Evolutionary conservation across 2,329 filamentous ascomycete species (phyloP).

Genomic region (Penicillium sp.): DNA sequence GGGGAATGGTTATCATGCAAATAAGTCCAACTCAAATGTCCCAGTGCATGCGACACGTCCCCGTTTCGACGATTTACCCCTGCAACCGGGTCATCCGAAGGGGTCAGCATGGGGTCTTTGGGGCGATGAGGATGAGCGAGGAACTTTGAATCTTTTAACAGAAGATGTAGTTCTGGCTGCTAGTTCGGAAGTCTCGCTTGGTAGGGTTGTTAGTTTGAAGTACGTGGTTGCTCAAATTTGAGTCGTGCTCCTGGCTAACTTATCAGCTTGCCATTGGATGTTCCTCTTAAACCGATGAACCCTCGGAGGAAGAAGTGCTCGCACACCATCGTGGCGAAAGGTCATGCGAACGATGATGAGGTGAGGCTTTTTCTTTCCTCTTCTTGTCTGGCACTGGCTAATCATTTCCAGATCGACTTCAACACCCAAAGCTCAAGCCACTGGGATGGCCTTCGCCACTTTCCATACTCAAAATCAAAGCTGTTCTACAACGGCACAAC

Average conservation of each 20-base stretch:
- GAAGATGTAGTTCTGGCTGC: conserved; percentile 6
- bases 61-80: conserved; percentile 5
- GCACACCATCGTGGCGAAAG: conserved; percentile 20
- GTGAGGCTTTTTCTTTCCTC: conserved; percentile 3
- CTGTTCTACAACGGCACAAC: conserved; percentile 19
- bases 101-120: conserved; percentile 14
- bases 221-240: background rate
- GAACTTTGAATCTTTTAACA: conserved; percentile 12
- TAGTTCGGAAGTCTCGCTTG: conserved; percentile 3
- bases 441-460: conserved; percentile 20
- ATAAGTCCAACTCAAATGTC: background rate
- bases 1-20: background rate
- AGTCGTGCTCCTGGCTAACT: background rate
- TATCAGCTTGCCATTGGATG: conserved; percentile 11
- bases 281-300: conserved; percentile 16
- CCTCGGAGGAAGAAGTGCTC: conserved; percentile 18
- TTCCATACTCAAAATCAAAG: conserved; percentile 13
- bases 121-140: conserved; percentile 11
- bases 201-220: conserved; percentile 13
- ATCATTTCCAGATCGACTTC: conserved; percentile 2
- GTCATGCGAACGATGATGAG: conserved; percentile 24
- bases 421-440: conserved; percentile 17
- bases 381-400: background rate
- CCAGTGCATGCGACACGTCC: background rate
- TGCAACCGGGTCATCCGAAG: conserved; percentile 5